Evolutionary conservation across 202 grass and related monocot genomes (phyloP).

Genomic region (Zoysia matrella): DNA sequence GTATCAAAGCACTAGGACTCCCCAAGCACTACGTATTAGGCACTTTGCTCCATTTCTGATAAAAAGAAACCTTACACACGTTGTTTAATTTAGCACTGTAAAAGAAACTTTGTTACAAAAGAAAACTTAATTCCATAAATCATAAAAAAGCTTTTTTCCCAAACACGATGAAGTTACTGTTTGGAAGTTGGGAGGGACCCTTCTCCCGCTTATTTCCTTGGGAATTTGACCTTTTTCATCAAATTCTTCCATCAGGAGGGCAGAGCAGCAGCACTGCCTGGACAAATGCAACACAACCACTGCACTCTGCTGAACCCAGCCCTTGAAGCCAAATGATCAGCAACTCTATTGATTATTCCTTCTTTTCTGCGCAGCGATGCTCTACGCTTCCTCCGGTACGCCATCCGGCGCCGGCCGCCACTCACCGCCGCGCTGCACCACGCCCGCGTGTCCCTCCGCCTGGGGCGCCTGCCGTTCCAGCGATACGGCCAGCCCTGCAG

Average conservation of each 20-base stretch:
- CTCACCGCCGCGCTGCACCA: neutral
- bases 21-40: neutral
- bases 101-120: neutral
- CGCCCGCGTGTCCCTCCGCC: neutral
- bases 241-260: slow-evolving; percentile 12
- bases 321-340: neutral
- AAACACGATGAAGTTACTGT: neutral
- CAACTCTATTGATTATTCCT: neutral
- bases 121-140: neutral
- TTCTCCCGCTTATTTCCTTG: neutral
- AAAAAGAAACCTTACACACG: neutral
- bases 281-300: slow-evolving; percentile 17
- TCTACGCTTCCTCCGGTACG: slow-evolving; percentile 45
- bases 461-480: slow-evolving; percentile 1
- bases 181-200: neutral
- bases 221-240: neutral
- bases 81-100: neutral
- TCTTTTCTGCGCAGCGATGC: neutral
- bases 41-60: neutral
- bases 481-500: neutral
- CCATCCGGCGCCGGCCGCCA: slow-evolving; percentile 21
- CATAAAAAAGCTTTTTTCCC: neutral
- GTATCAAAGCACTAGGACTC: neutral
- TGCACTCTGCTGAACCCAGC: neutral
- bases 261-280: slow-evolving; percentile 42